Percentiles rank a stretch among this genome's conserved stretches.
These are phyloP conservation scores for Mixia osmundae DNA, from an alignment of 1,284 basidiomycete genomes.

Conservation along the genomic window DNA sequence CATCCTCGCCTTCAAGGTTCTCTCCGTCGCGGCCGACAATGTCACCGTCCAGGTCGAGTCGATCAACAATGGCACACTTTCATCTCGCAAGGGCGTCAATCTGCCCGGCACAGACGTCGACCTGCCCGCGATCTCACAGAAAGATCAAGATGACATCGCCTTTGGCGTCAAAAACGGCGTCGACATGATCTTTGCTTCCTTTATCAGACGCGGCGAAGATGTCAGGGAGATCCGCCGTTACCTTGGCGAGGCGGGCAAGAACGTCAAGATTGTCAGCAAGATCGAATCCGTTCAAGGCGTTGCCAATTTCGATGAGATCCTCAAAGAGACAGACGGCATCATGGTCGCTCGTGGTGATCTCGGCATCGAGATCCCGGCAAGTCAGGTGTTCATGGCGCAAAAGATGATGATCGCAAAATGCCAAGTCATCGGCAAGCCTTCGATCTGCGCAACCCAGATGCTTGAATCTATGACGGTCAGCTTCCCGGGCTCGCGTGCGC, in stretches of 20 bases:
- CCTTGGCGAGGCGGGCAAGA: constrained; percentile 71
- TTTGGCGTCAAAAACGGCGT: constrained; percentile 96
- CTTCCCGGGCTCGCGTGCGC: constrained; percentile 3
- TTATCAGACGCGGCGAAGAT: constrained; percentile 80
- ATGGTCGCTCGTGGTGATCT: constrained; percentile 98
- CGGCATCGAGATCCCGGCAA: constrained; percentile 93
- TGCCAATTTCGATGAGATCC: constrained; percentile 89
- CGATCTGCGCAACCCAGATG: constrained; percentile 99
- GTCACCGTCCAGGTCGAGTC: constrained; percentile 50
- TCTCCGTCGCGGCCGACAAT: constrained; percentile 54
- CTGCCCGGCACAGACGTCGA: constrained; percentile 95
- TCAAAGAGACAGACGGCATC: constrained; percentile 78
- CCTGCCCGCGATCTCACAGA: constrained; percentile 88
- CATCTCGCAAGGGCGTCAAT: constrained; percentile 97
- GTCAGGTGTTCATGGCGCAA: constrained; percentile 90
- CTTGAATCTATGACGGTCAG: constrained; percentile 92
- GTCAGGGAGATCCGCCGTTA: constrained; percentile 73
- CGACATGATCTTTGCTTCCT: constrained; percentile 97
- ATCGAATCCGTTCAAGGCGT: constrained; percentile 97
- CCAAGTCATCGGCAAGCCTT: constrained; percentile 87
- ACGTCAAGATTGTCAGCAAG: constrained; percentile 94
- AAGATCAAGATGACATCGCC: constrained; percentile 82
- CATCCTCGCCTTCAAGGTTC: constrained; percentile 79
- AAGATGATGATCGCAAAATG: constrained; percentile 99
- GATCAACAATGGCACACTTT: constrained; percentile 77